phyloP scores from a whole-genome alignment of 2,329 filamentous ascomycete genomes.

The Huntiella savannae region DNA sequence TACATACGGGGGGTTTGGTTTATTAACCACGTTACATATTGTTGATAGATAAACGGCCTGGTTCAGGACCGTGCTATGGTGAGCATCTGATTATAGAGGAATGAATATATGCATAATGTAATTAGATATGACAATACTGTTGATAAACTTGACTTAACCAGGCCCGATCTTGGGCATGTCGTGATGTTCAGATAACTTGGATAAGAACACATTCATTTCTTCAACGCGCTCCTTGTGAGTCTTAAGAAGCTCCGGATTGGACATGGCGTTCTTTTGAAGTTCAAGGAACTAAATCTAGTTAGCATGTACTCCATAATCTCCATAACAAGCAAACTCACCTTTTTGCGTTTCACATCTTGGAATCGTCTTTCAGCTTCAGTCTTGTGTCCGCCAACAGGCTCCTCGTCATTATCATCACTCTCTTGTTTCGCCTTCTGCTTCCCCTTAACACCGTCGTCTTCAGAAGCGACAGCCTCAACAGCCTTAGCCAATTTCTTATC shows the following conservation, averaged over 20 bases:
- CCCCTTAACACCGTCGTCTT: background rate
- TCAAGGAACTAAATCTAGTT: conserved; percentile 47
- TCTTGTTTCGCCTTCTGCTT: background rate
- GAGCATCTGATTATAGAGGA: too few species aligned
- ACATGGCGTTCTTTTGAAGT: conserved; percentile 40
- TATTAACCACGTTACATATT: too few species aligned
- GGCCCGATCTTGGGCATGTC: conserved; percentile 67
- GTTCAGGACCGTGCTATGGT: too few species aligned
- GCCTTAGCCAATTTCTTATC: conserved; percentile 30
- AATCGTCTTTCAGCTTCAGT: conserved; percentile 69
- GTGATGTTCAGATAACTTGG: conserved; percentile 85
- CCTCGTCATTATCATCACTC: background rate
- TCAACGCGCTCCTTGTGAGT: conserved; percentile 95
- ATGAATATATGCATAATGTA: too few species aligned
- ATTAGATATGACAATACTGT: too few species aligned
- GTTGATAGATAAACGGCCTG: too few species aligned
- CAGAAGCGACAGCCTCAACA: conserved; percentile 7
- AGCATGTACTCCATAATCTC: background rate
- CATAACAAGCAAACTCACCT: conserved; percentile 33
- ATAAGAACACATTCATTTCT: conserved; percentile 85
- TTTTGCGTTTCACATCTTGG: conserved; percentile 63
- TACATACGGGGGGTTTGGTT: too few species aligned
- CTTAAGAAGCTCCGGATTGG: conserved; percentile 63
- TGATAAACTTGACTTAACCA: conserved; percentile 22
- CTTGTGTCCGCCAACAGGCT: conserved; percentile 28